Evolutionary conservation across 2,329 filamentous ascomycete species (phyloP).

Genomic region (Penicillium palitans): DNA sequence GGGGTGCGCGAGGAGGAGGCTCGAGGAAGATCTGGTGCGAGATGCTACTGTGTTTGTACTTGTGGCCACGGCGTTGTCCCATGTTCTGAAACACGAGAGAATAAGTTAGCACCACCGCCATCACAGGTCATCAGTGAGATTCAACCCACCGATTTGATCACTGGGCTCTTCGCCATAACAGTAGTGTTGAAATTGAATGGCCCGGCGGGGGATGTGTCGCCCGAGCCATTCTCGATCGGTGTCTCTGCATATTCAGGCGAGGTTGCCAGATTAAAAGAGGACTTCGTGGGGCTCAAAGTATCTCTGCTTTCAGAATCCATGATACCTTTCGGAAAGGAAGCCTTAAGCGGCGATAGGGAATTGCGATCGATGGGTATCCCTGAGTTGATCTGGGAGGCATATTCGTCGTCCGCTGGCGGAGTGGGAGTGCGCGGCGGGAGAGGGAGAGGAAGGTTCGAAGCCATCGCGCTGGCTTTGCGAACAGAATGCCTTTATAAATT

Average conservation of each 20-base stretch:
- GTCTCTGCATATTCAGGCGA: constrained; percentile 27
- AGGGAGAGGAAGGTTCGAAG: constrained; percentile 59
- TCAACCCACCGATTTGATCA: constrained; percentile 67
- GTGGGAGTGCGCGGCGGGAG: constrained; percentile 64
- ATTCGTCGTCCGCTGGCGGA: constrained; percentile 56
- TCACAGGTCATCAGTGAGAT: constrained; percentile 15
- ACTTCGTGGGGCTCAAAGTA: constrained; percentile 36
- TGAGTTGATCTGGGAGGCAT: constrained; percentile 25
- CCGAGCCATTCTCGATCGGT: constrained; percentile 29
- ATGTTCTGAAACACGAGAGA: constrained; percentile 62
- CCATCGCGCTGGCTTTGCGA: constrained; percentile 48
- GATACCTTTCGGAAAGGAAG: constrained; percentile 34
- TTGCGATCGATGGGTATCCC: constrained; percentile 45
- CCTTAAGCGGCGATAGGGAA: constrained; percentile 50
- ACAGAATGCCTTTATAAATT: constrained; percentile 11
- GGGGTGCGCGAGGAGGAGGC: constrained; percentile 78
- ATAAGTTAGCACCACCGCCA: constrained; percentile 23
- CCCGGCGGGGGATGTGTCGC: constrained; percentile 39
- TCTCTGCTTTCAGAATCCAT: constrained; percentile 24
- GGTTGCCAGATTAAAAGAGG: constrained; percentile 39
- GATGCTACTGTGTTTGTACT: constrained; percentile 96
- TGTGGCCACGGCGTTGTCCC: constrained; percentile 88
- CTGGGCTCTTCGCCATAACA: constrained; percentile 69
- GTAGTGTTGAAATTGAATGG: constrained; percentile 96
- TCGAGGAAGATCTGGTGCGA: constrained; percentile 97